Conservation (phyloP, 2,329 filamentous ascomycete genomes). For the Apiospora pterosperma region DNA sequence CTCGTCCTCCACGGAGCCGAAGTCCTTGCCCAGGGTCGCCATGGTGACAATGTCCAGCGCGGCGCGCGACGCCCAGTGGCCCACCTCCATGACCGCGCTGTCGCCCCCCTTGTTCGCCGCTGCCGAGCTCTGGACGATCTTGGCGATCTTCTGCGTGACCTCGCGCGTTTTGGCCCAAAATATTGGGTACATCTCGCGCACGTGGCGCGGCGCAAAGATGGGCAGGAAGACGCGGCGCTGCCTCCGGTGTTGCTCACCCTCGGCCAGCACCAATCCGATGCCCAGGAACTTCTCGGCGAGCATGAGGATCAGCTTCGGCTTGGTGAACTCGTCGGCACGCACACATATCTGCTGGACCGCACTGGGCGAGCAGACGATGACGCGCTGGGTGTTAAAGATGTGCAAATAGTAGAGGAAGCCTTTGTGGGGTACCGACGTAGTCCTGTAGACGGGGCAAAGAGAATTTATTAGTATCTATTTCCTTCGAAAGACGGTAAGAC, state of each 20-base stretch:
- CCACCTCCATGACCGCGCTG: conserved; percentile 48
- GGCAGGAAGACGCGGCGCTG: background rate
- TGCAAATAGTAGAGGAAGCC: background rate
- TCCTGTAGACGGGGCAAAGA: background rate
- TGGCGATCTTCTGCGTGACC: background rate
- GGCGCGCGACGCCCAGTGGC: conserved; percentile 61
- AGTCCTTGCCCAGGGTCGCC: conserved; percentile 69
- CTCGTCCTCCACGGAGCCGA: conserved; percentile 60
- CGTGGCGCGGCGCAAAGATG: background rate
- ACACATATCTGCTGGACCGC: background rate
- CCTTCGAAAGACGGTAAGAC: too few relatives aligned
- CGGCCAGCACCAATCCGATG: background rate
- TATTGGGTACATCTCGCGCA: conserved; percentile 1
- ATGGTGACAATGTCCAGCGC: conserved; percentile 73
- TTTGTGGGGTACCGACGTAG: background rate
- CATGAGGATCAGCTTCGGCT: background rate
- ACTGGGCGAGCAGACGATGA: background rate
- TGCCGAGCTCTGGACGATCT: conserved; percentile 10
- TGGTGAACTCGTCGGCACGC: background rate
- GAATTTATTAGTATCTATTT: too few relatives aligned
- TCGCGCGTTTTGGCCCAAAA: conserved; percentile 1
- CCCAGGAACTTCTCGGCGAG: conserved; percentile 16
- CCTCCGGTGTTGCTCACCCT: background rate
- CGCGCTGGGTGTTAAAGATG: background rate
- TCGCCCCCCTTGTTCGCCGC: conserved; percentile 23